Percentiles rank a stretch among this genome's conserved stretches.
phyloP scores from a whole-genome alignment of 73 alveolate genomes.

The Symbiodinium natans region DNA sequence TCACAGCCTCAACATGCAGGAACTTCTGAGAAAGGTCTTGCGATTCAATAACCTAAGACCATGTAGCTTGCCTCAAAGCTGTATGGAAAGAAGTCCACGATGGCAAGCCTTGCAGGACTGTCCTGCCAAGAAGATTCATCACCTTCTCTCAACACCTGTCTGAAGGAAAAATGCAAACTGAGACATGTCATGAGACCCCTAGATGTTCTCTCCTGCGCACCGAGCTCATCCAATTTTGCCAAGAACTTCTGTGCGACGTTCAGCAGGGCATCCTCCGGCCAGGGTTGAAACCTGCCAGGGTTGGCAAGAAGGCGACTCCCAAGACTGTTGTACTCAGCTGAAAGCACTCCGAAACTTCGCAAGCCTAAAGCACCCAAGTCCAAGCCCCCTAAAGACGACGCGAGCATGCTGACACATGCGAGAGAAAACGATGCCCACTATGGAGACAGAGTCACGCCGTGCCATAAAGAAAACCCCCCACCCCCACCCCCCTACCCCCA shows the following conservation, averaged over 20 bases:
- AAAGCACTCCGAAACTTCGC: background rate
- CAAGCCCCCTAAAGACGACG: no score
- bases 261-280: constrained; percentile 99
- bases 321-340: background rate
- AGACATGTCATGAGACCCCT: no score
- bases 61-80: constrained; percentile 92
- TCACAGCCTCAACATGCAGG: constrained; percentile 96
- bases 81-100: constrained; percentile 98
- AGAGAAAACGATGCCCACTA: no score
- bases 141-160: no score
- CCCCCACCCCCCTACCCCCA: no score
- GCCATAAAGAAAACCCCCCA: no score
- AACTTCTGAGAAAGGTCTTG: no score
- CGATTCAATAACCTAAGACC: no score
- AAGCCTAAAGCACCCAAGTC: no score
- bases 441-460: no score
- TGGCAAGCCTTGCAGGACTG: constrained; percentile 96
- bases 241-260: constrained; percentile 91
- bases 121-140: constrained; percentile 92
- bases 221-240: constrained; percentile 79
- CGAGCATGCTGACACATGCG: no score
- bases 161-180: no score
- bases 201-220: constrained; percentile 95
- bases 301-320: background rate
- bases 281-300: constrained; percentile 98